A percentile compares a stretch with the other conserved stretches of the same genome.
Evolutionary conservation across 2,329 filamentous ascomycete genomes (phyloP).

Genomic region (Microdochium trichocladiopsis): DNA sequence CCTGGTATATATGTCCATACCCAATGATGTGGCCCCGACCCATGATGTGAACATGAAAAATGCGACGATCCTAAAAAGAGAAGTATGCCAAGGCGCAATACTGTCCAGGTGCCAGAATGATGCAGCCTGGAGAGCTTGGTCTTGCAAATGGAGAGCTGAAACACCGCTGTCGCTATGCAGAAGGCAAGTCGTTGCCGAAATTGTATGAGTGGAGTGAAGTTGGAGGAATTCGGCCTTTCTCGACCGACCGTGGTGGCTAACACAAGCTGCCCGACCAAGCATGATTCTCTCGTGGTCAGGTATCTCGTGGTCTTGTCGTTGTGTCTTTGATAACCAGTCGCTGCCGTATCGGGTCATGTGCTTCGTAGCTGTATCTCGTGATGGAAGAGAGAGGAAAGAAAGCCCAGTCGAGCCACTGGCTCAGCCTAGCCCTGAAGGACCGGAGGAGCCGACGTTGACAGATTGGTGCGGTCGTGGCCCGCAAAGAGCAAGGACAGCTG

Average conservation of each 20-base stretch:
- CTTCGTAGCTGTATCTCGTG: constrained; percentile 7
- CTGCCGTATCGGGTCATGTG: constrained; percentile 6
- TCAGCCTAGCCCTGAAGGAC: constrained; percentile 6
- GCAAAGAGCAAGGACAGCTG: constrained; percentile 41
- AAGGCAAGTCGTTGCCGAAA: background rate
- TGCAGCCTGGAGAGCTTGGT: too few species aligned
- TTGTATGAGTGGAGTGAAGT: background rate
- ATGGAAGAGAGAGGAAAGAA: background rate
- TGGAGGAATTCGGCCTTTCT: too few species aligned
- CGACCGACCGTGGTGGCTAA: too few species aligned
- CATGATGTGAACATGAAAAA: too few species aligned
- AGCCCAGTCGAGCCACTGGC: background rate
- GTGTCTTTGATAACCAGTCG: constrained; percentile 17
- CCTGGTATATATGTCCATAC: constrained; percentile 11
- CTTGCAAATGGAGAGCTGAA: background rate
- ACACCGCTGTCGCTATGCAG: constrained; percentile 2
- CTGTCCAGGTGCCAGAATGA: background rate
- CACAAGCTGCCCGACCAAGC: too few species aligned
- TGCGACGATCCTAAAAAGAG: too few species aligned
- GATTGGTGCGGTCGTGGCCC: constrained; percentile 30
- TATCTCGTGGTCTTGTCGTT: constrained; percentile 8
- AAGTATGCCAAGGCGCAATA: background rate
- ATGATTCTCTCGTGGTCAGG: too few species aligned
- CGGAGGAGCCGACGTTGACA: constrained; percentile 29
- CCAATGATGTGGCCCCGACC: constrained; percentile 5